Evolutionary conservation across 176 grass and related monocot species (phyloP), one percentile per base, ranked within the genome.

Genomic region (Juncus inflexus): DNA sequence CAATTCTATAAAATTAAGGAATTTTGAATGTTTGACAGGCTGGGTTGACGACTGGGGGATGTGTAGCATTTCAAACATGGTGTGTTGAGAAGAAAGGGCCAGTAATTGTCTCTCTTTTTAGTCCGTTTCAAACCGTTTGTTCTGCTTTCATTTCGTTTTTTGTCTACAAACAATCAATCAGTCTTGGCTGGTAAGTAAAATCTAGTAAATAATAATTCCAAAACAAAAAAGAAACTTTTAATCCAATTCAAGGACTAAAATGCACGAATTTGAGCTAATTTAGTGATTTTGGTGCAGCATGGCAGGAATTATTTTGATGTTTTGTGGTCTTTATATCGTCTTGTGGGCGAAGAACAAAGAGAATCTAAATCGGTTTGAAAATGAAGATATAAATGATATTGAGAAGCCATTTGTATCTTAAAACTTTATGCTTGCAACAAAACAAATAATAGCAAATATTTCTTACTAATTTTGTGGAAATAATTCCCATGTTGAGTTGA

Each of bases 21-120:
- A 2, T 58, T 73, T 36, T 73, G 6, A 9, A 51, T 2, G 15
- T 7, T 67, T 61, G 15, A 52, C 19, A 87, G 86, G 80, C 80
- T 8, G 87, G 87, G 61, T 53, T 58, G 1, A 4, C 70, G 9
- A 19, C 16, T 0, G 83, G 79, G 0, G 59, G 38, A 13, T 79
- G 80, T 64, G 5, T 72, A 0, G 74, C 60, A 55, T 84, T 86
- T 35, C 88, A 86, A 74, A 55, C 65, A 28, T 91, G 88, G 88
- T 78, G 80, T 74, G 35, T 86, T 13, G 59, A 55, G 3, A 83
- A 47, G 45, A 91, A 78, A 63, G 88, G 88, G 0, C 88, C 83
- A 0, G 77, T 91, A 37, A 70, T 91, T 12, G 77, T 86, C 42
- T 80, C 83, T 0, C 79, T 91, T 51, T 86, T 91, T 12, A 86